These are phyloP conservation scores for Pascua guehoae DNA, from an alignment of 1,284 basidiomycete genomes.

Conservation along the genomic window DNA sequence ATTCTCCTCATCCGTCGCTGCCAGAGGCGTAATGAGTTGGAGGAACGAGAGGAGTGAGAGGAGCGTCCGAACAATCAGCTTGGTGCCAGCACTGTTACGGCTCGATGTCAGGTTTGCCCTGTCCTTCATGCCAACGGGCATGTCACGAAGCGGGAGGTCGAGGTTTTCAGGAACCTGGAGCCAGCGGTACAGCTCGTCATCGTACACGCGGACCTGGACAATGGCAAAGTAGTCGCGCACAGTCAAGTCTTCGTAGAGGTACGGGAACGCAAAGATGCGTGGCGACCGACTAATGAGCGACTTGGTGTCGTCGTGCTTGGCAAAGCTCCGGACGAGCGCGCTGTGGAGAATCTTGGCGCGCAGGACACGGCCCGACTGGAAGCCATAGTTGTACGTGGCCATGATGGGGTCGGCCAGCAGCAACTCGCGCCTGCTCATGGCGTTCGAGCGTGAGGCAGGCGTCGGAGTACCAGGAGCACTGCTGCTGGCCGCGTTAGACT, in stretches of 20 bases:
- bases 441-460: background rate
- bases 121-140: slow-evolving; percentile 11
- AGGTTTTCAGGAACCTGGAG: slow-evolving; percentile 24
- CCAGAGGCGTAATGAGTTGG: slow-evolving; percentile 31
- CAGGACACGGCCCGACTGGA: slow-evolving; percentile 25
- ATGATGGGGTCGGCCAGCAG: slow-evolving; percentile 30
- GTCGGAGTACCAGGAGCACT: background rate
- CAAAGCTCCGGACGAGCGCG: slow-evolving; percentile 27
- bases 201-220: slow-evolving; percentile 23
- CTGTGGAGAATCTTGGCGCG: slow-evolving; percentile 29
- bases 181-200: slow-evolving; percentile 33
- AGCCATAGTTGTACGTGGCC: slow-evolving; percentile 32
- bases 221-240: slow-evolving; percentile 29
- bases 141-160: slow-evolving; percentile 16
- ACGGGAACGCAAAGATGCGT: slow-evolving; percentile 32
- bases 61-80: slow-evolving; percentile 23
- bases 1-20: slow-evolving; percentile 7
- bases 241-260: slow-evolving; percentile 38
- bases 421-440: slow-evolving; percentile 8
- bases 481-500: background rate
- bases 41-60: slow-evolving; percentile 26
- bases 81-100: slow-evolving; percentile 17
- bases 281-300: slow-evolving; percentile 24
- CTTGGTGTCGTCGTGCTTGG: slow-evolving; percentile 6
- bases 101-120: slow-evolving; percentile 3